These are phyloP conservation scores for Claviceps paspali DNA, from an alignment of 2,329 filamentous ascomycete genomes.

Conservation along the genomic window DNA sequence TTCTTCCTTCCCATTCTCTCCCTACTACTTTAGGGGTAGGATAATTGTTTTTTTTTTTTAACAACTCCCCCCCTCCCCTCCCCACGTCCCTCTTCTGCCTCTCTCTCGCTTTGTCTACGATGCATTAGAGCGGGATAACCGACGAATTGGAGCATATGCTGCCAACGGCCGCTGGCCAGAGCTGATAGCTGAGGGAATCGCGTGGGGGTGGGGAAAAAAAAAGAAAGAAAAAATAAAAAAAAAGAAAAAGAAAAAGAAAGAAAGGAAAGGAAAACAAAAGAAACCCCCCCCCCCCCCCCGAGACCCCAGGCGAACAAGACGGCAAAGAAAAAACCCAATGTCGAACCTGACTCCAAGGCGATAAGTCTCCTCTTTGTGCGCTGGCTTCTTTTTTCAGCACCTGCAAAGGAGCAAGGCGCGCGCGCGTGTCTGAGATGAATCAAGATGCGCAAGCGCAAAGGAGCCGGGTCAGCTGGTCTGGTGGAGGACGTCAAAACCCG, in stretches of 20 bases:
- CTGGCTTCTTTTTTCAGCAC: neutral
- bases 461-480: neutral
- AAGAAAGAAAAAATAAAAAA: too few species aligned
- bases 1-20: neutral
- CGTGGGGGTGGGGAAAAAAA: too few species aligned
- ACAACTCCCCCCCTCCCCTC: too few species aligned
- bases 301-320: too few species aligned
- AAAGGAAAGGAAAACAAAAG: too few species aligned
- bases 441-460: neutral
- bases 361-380: too few species aligned
- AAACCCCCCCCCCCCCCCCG: too few species aligned
- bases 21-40: neutral
- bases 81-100: too few species aligned
- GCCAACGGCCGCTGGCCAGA: neutral
- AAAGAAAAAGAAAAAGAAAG: neutral
- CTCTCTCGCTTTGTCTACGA: neutral
- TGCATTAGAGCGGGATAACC: neutral
- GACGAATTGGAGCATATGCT: neutral
- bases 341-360: too few species aligned
- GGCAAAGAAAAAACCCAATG: too few species aligned
- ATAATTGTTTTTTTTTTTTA: neutral
- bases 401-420: neutral
- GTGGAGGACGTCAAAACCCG: neutral
- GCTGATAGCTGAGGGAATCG: too few species aligned
- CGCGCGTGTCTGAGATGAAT: neutral